Conservation (phyloP, 495 filamentous ascomycete species). For the Xylaria intraflava region DNA sequence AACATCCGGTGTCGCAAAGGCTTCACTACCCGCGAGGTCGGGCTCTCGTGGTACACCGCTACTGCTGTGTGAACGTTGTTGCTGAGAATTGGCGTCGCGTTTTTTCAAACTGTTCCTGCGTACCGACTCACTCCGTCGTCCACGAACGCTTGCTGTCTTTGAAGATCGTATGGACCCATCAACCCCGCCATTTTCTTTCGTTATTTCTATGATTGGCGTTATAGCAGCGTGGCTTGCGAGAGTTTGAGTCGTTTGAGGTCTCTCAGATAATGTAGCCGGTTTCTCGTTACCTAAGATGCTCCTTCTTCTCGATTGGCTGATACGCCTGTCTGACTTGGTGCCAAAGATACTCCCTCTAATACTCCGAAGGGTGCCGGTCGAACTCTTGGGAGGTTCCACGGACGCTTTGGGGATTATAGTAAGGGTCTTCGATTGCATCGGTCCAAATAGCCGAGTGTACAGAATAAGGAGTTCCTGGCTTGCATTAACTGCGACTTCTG, state of each 20-base stretch:
- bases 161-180: slow-evolving; percentile 26
- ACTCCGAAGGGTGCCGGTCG: slow-evolving; percentile 63
- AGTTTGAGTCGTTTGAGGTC: slow-evolving; percentile 42
- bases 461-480: slow-evolving; percentile 77
- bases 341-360: slow-evolving; percentile 71
- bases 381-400: slow-evolving; percentile 57
- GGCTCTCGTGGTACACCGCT: slow-evolving; percentile 23
- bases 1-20: slow-evolving; percentile 33
- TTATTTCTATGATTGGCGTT: slow-evolving; percentile 34
- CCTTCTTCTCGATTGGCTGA: slow-evolving; percentile 22
- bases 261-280: slow-evolving; percentile 24
- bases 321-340: slow-evolving; percentile 38
- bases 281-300: slow-evolving; percentile 23
- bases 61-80: slow-evolving; percentile 29
- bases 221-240: slow-evolving; percentile 20
- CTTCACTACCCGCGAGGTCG: slow-evolving; percentile 33
- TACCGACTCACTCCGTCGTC: slow-evolving; percentile 36
- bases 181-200: slow-evolving; percentile 29
- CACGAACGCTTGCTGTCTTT: slow-evolving; percentile 29
- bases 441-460: slow-evolving; percentile 70
- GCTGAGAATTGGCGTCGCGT: slow-evolving; percentile 36
- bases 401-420: slow-evolving; percentile 22
- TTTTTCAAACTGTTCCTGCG: slow-evolving; percentile 41
- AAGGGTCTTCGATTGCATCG: slow-evolving; percentile 33
- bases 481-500: slow-evolving; percentile 74